Evolutionary conservation across 352 stramenopile species (phyloP).

Genomic region (Pythium dissimile): DNA sequence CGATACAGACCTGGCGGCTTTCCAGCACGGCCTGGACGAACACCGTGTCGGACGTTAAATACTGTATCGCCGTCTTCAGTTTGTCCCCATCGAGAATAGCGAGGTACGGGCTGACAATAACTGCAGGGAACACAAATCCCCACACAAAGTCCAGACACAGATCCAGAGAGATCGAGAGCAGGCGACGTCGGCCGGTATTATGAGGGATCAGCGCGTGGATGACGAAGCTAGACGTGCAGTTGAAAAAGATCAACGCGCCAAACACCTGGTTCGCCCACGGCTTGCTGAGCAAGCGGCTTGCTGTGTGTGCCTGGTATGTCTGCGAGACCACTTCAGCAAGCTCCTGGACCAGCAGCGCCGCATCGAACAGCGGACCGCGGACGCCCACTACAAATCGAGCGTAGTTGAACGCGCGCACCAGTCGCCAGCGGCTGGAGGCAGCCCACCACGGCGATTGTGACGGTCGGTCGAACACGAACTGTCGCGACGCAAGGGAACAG

Average conservation of each 20-base stretch:
- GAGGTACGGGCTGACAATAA: slow-evolving; percentile 25
- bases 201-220: slow-evolving; percentile 21
- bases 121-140: slow-evolving; percentile 26
- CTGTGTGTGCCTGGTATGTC: slow-evolving; percentile 28
- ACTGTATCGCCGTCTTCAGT: slow-evolving; percentile 11
- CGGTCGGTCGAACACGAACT: slow-evolving; percentile 13
- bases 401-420: too few species aligned
- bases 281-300: slow-evolving; percentile 23
- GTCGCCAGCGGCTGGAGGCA: neutral
- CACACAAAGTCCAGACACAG: slow-evolving; percentile 28
- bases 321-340: slow-evolving; percentile 25
- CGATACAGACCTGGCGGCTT: slow-evolving; percentile 28
- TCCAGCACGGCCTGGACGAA: slow-evolving; percentile 19
- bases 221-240: slow-evolving; percentile 20
- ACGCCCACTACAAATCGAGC: too few species aligned
- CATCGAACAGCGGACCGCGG: slow-evolving; percentile 23
- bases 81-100: slow-evolving; percentile 21
- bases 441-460: too few species aligned
- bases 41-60: slow-evolving; percentile 19
- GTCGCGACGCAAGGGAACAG: slow-evolving; percentile 2
- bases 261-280: slow-evolving; percentile 33
- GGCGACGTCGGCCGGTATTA: slow-evolving; percentile 17
- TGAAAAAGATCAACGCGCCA: slow-evolving; percentile 21
- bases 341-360: slow-evolving; percentile 21
- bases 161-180: slow-evolving; percentile 25